Percentiles rank a stretch among this genome's conserved stretches.
These are phyloP conservation scores for Xerocomellus amylosporus DNA, from an alignment of 768 basidiomycete species.

Conservation along the genomic window DNA sequence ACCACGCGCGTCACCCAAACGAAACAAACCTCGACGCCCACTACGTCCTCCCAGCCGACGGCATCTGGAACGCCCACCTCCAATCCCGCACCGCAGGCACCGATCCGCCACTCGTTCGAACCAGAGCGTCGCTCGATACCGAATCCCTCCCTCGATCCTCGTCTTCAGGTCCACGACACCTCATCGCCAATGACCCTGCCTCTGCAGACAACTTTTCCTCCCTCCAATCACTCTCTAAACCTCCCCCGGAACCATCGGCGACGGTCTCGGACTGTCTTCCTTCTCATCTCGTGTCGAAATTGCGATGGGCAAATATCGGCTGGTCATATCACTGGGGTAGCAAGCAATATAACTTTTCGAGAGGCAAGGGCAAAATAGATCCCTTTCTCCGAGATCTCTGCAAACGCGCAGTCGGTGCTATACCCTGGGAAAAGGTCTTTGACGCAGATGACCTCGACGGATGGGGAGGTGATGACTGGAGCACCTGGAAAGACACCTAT, in stretches of 20 bases:
- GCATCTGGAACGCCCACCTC: conserved; percentile 72
- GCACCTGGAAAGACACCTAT: conserved; percentile 73
- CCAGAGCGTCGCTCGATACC: conserved; percentile 28
- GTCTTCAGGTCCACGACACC: conserved; percentile 54
- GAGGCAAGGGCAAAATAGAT: conserved; percentile 62
- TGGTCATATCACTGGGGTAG: conserved; percentile 97
- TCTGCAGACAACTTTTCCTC: conserved; percentile 50
- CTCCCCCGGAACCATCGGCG: conserved; percentile 60
- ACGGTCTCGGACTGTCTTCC: conserved; percentile 49
- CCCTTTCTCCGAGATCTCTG: conserved; percentile 56
- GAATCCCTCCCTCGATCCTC: conserved; percentile 1
- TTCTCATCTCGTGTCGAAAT: conserved; percentile 62
- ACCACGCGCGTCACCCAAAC: conserved; percentile 78
- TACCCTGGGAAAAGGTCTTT: conserved; percentile 74
- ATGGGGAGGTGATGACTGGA: conserved; percentile 67
- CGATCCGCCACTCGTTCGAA: conserved; percentile 40
- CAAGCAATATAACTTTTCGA: conserved; percentile 90
- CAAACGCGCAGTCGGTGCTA: conserved; percentile 51
- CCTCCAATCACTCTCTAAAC: conserved; percentile 57
- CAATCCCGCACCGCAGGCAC: conserved; percentile 33
- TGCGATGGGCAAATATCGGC: conserved; percentile 96
- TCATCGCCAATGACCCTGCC: conserved; percentile 73
- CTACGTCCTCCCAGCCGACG: conserved; percentile 68
- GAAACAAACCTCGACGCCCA: conserved; percentile 89
- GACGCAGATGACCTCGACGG: conserved; percentile 32